phyloP scores from a whole-genome alignment of 2,329 filamentous ascomycete species.

The Diplodia intermedia region DNA sequence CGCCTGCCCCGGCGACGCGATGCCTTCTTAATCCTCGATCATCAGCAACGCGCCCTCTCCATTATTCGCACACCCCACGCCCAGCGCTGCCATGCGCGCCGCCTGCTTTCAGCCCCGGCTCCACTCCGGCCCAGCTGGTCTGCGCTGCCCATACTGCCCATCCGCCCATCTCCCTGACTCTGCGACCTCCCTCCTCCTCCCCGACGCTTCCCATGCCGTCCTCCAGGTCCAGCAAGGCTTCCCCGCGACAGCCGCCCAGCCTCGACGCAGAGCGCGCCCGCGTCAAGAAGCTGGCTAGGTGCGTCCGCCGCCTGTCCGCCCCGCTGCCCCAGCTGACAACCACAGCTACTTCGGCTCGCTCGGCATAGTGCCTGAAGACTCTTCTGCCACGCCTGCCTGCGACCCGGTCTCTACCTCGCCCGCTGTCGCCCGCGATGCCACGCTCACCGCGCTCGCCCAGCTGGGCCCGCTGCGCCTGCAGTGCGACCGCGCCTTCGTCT shows the following conservation, averaged over 20 bases:
- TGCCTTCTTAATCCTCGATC: conserved; percentile 6
- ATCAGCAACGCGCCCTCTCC: neutral
- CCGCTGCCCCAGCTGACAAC: neutral
- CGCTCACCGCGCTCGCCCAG: conserved; percentile 46
- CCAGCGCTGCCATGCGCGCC: neutral
- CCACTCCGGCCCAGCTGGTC: neutral
- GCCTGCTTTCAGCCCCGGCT: neutral
- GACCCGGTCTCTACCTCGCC: neutral
- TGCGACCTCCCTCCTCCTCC: neutral
- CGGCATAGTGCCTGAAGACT: conserved; percentile 9
- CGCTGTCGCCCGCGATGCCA: conserved; percentile 2
- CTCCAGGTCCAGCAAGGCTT: neutral
- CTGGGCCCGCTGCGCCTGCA: conserved; percentile 48
- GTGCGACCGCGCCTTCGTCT: conserved; percentile 48
- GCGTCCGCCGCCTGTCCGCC: neutral
- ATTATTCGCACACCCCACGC: conserved; percentile 7
- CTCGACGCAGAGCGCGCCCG: conserved; percentile 12
- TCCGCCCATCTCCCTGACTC: neutral
- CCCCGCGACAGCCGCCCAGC: neutral
- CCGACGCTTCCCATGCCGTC: neutral
- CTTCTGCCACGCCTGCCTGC: neutral
- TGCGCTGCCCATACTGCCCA: neutral
- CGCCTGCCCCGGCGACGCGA: neutral
- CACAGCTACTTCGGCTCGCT: conserved; percentile 24
- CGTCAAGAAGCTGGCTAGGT: conserved; percentile 25